These are phyloP conservation scores for Sanghuangporus weigelae DNA, from an alignment of 1,284 basidiomycete species.

Conservation along the genomic window DNA sequence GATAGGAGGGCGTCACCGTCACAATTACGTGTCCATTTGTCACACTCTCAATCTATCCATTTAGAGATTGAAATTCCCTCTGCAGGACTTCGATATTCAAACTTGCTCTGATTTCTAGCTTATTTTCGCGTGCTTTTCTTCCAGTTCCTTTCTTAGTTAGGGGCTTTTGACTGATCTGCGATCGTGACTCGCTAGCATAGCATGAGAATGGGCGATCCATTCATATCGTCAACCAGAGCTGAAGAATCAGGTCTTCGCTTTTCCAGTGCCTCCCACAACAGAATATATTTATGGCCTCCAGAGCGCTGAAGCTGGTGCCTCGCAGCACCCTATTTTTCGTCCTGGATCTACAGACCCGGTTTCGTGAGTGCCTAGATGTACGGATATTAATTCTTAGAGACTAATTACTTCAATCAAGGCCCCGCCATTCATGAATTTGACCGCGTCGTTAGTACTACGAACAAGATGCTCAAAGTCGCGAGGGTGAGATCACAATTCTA, in stretches of 20 bases:
- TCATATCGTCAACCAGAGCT: neutral
- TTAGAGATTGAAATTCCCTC: neutral
- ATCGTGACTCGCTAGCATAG: too few relatives aligned
- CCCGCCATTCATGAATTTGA: conserved; percentile 63
- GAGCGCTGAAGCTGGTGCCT: conserved; percentile 37
- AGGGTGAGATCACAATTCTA: conserved; percentile 40
- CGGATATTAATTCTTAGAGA: neutral
- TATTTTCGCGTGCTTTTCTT: neutral
- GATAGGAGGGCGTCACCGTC: neutral
- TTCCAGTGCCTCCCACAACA: too few relatives aligned
- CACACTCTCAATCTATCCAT: neutral
- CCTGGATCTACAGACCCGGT: conserved; percentile 76
- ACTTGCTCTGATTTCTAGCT: too few relatives aligned
- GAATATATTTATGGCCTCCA: conserved; percentile 9
- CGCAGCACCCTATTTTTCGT: conserved; percentile 61
- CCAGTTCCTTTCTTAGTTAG: neutral
- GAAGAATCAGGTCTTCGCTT: too few relatives aligned
- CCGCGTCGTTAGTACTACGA: conserved; percentile 58
- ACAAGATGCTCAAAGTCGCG: conserved; percentile 75
- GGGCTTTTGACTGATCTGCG: neutral
- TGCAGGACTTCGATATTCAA: too few relatives aligned
- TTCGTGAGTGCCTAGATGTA: conserved; percentile 45
- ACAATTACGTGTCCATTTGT: neutral
- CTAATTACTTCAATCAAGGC: conserved; percentile 28
- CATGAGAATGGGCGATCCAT: neutral